Evolutionary conservation across 2,329 filamentous ascomycete genomes (phyloP).

Genomic region (Neoscytalidium dimidiatum): DNA sequence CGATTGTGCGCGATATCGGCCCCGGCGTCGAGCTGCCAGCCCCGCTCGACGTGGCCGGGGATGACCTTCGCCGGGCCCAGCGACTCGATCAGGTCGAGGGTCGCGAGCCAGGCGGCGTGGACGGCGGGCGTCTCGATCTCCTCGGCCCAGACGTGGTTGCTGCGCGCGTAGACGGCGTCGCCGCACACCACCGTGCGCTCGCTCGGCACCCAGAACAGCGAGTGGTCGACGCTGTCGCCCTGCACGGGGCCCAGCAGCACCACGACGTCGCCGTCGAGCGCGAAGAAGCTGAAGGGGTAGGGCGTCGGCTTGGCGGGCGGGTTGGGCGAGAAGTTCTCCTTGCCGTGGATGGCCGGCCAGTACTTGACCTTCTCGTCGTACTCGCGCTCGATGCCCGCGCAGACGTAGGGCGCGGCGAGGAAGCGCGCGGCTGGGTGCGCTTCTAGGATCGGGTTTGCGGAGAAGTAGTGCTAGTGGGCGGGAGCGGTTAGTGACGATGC

Average conservation of each 20-base stretch:
- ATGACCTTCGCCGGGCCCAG: slow-evolving; percentile 32
- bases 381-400: slow-evolving; percentile 35
- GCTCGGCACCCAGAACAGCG: slow-evolving; percentile 33
- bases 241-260: slow-evolving; percentile 34
- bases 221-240: slow-evolving; percentile 30
- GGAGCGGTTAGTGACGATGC: too few species aligned
- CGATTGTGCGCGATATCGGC: slow-evolving; percentile 33
- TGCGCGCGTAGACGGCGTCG: slow-evolving; percentile 34
- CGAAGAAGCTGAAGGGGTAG: slow-evolving; percentile 32
- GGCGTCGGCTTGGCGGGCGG: slow-evolving; percentile 27
- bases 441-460: slow-evolving; percentile 31
- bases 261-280: slow-evolving; percentile 29
- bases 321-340: slow-evolving; percentile 29
- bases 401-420: slow-evolving; percentile 28
- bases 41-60: slow-evolving; percentile 30
- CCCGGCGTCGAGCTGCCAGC: slow-evolving; percentile 30
- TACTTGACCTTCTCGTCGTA: slow-evolving; percentile 37
- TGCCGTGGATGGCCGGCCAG: slow-evolving; percentile 32
- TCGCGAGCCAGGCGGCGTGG: slow-evolving; percentile 27
- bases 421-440: slow-evolving; percentile 28
- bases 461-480: slow-evolving; percentile 26
- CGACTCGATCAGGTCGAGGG: slow-evolving; percentile 28
- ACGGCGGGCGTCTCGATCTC: slow-evolving; percentile 32
- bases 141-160: slow-evolving; percentile 36
- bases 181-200: slow-evolving; percentile 32